phyloP scores from a whole-genome alignment of 441 rosid species.

The Rhodomyrtus psidioides region DNA sequence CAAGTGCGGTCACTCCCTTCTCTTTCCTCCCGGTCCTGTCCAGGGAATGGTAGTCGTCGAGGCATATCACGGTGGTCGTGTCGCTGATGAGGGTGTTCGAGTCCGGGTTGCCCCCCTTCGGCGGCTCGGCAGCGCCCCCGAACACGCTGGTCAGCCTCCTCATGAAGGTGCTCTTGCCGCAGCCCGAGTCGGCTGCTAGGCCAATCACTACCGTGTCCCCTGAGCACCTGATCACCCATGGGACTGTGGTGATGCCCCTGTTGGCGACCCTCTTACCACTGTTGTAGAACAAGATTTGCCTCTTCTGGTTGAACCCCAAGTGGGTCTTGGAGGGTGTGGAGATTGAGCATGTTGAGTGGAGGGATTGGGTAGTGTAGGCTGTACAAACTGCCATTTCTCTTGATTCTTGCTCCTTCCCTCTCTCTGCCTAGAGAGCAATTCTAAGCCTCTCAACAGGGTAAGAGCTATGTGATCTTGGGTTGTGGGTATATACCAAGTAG shows the following conservation, averaged over 20 bases:
- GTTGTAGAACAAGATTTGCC: conserved; percentile 36
- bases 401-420: background rate
- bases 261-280: conserved; percentile 18
- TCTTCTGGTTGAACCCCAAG: conserved; percentile 36
- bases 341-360: conserved; percentile 51
- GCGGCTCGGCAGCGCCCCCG: conserved; percentile 95
- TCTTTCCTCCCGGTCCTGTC: conserved; percentile 88
- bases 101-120: conserved; percentile 95
- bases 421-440: background rate
- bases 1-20: conserved; percentile 93
- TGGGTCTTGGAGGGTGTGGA: conserved; percentile 40
- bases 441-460: background rate
- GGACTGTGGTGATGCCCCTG: background rate
- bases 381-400: conserved; percentile 61
- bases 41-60: conserved; percentile 89
- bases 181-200: conserved; percentile 94
- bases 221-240: conserved; percentile 44
- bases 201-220: conserved; percentile 80
- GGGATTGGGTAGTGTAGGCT: conserved; percentile 55
- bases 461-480: background rate
- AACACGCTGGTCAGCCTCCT: conserved; percentile 90
- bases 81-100: conserved; percentile 96
- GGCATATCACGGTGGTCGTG: conserved; percentile 86
- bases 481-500: conserved; percentile 6
- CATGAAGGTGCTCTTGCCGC: conserved; percentile 98